Conservation (phyloP, 2,329 filamentous ascomycete species). For the Colletotrichum aenigma region DNA sequence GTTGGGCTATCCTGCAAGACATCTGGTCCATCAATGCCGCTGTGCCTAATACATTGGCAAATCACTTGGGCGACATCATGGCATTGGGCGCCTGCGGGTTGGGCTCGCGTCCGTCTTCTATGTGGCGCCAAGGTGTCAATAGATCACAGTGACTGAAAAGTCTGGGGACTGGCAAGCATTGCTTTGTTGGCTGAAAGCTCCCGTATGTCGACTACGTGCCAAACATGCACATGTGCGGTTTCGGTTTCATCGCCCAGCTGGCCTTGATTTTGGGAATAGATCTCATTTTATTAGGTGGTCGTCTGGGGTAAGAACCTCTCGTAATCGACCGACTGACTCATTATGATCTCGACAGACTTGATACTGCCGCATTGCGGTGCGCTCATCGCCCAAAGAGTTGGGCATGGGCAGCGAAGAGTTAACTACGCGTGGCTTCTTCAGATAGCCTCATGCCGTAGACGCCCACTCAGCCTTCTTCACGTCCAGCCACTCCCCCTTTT, state of each 20-base stretch:
- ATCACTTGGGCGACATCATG: neutral
- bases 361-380: neutral
- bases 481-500: slow-evolving; percentile 58
- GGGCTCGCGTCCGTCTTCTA: neutral
- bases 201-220: neutral
- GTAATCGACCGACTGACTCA: neutral
- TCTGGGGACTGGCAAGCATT: neutral
- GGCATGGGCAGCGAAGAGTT: neutral
- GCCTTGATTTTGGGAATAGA: neutral
- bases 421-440: neutral
- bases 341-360: neutral
- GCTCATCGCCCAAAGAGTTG: neutral
- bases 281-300: neutral
- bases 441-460: neutral
- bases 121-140: neutral
- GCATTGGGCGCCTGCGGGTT: neutral
- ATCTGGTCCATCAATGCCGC: neutral
- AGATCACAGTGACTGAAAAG: neutral
- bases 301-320: neutral
- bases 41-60: neutral
- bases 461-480: slow-evolving; percentile 45
- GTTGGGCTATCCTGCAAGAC: neutral
- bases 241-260: neutral
- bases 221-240: neutral
- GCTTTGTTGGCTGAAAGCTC: neutral